Evolutionary conservation across 2,329 filamentous ascomycete species (phyloP), one percentile per base, ranked within the genome.

Genomic region (Fusarium humuli): DNA sequence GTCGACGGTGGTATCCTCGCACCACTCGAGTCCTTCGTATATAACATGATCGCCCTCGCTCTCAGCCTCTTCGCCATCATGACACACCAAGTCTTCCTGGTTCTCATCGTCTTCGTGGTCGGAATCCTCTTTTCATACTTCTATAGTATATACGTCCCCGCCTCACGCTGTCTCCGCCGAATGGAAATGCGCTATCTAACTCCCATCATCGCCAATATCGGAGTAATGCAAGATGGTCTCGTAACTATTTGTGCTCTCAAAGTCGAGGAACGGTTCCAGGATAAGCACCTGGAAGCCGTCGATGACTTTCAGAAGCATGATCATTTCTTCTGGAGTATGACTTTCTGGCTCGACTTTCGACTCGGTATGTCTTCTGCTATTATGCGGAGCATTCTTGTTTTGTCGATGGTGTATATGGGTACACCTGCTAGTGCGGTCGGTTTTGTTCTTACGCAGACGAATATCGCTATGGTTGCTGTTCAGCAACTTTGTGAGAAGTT

Each of bases 271-370:
- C 90, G 92, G 55, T 97, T 97, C 75, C 93, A 97, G 76, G 87
- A 90, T 67, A 87, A 90, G 53, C 93, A 97, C 55, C 91, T 98
- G 34, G 83, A 86, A 4, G 94, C 94, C 1, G 94, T 94, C 0
- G 94, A 97, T 76, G 90, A 90, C 20, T 97, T 97, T 77, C 94
- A 97, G 78, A 94, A 94, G 77, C 96, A 97, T 87, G 94, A 98
- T 75, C 94, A 98, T 78, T 97, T 97, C 81, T 97, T 97, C 81
- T 97, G 94, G 92, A 92, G 90, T 62, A 85, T 97, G 45, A 93
- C 97, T 71, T 89, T 90, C 10, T 97, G 94, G 94, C 84, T 97
- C 4, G 90, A 90, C 77, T 94, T 92, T 75, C 89, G 94, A 14
- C 95, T 96, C 59, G 75, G 77, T 54, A 69, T 78, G 44, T 75